These are phyloP conservation scores for Dactylonectria macrodidyma DNA, from an alignment of 2,329 filamentous ascomycete species.

Conservation along the genomic window DNA sequence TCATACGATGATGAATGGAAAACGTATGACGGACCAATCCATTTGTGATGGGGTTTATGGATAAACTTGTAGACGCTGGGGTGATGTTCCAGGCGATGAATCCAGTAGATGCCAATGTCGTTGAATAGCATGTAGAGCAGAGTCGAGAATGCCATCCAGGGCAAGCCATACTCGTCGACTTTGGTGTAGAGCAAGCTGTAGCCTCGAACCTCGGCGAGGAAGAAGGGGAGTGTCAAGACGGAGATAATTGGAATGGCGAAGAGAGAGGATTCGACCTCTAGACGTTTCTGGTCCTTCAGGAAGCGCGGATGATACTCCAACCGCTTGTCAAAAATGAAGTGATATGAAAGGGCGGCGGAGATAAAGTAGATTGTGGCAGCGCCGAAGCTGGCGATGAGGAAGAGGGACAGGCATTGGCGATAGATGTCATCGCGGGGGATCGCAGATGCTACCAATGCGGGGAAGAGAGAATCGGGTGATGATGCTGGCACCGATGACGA, in stretches of 20 bases:
- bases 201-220: slow-evolving; percentile 64
- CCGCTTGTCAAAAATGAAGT: slow-evolving; percentile 71
- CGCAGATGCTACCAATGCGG: slow-evolving; percentile 47
- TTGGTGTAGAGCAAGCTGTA: slow-evolving; percentile 59
- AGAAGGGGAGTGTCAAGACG: slow-evolving; percentile 61
- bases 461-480: slow-evolving; percentile 34
- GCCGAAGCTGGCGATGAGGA: slow-evolving; percentile 57
- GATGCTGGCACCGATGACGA: background rate
- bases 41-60: slow-evolving; percentile 66
- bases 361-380: slow-evolving; percentile 70
- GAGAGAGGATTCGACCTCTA: slow-evolving; percentile 61
- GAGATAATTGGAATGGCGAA: slow-evolving; percentile 61
- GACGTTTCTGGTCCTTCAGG: slow-evolving; percentile 62
- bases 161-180: slow-evolving; percentile 57
- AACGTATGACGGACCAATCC: slow-evolving; percentile 56
- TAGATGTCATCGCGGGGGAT: slow-evolving; percentile 59
- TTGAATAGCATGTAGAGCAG: slow-evolving; percentile 62
- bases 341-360: slow-evolving; percentile 79
- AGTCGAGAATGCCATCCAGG: slow-evolving; percentile 57
- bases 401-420: slow-evolving; percentile 56
- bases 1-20: background rate
- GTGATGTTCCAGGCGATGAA: slow-evolving; percentile 62
- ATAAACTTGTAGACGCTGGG: slow-evolving; percentile 63
- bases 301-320: slow-evolving; percentile 64
- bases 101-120: slow-evolving; percentile 64